phyloP scores from a whole-genome alignment of 768 basidiomycete species.

The Daedalea quercina region DNA sequence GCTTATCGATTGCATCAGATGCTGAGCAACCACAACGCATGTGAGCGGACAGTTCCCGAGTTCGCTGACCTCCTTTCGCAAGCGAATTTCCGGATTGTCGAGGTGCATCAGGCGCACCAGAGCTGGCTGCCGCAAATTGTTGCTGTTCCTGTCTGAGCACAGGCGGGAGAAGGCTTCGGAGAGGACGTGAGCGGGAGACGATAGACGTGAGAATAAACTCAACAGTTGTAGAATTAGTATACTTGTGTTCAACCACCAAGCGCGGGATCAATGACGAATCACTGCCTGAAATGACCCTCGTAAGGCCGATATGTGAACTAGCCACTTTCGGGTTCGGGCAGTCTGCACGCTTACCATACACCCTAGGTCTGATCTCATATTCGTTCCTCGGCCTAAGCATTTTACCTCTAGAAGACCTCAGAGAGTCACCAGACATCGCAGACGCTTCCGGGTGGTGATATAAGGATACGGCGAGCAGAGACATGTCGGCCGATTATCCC shows the following conservation, averaged over 20 bases:
- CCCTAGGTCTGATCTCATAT: too few relatives aligned
- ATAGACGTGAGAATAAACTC: neutral
- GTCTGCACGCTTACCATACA: too few relatives aligned
- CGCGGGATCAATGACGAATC: neutral
- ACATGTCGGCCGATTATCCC: neutral
- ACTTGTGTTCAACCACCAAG: neutral
- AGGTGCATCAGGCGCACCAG: constrained; percentile 2
- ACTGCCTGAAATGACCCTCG: too few relatives aligned
- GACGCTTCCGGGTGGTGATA: neutral
- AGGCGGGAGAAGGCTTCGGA: neutral
- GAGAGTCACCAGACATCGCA: neutral
- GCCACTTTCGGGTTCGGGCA: too few relatives aligned
- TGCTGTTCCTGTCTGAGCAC: constrained; percentile 1
- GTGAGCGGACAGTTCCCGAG: constrained; percentile 3
- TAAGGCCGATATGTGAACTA: too few relatives aligned
- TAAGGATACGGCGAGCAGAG: neutral
- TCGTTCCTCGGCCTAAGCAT: neutral
- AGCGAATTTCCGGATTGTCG: constrained; percentile 1
- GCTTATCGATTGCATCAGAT: constrained; percentile 1
- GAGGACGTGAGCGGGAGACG: neutral
- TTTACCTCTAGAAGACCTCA: neutral
- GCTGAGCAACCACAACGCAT: constrained; percentile 7
- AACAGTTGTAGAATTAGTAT: neutral
- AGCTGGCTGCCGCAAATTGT: constrained; percentile 7
- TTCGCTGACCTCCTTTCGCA: constrained; percentile 1